Percentiles rank a stretch among this genome's conserved stretches.
Conservation (phyloP, 1,139 yeast genomes). For the Scheffersomyces stambukii region DNA sequence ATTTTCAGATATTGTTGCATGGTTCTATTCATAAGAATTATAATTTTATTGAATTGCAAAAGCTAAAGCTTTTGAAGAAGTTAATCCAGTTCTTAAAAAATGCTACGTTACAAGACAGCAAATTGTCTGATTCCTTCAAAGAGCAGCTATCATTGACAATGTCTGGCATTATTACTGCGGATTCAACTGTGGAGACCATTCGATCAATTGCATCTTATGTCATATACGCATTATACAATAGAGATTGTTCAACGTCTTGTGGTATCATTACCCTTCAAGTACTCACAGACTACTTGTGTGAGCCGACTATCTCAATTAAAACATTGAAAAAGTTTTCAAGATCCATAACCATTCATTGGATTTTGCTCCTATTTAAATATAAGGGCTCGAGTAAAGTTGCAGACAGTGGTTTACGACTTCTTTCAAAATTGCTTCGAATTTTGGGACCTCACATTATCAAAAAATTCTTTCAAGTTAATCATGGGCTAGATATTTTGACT, state of each 20-base stretch:
- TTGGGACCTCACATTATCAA: constrained; percentile 46
- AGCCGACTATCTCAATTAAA: constrained; percentile 28
- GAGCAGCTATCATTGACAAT: constrained; percentile 20
- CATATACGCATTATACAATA: constrained; percentile 31
- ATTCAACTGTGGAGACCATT: constrained; percentile 37
- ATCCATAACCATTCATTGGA: constrained; percentile 63
- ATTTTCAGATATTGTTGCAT: constrained; percentile 49
- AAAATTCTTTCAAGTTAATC: constrained; percentile 47
- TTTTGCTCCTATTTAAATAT: constrained; percentile 48
- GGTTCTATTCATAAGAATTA: constrained; percentile 46
- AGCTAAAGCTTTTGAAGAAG: constrained; percentile 50
- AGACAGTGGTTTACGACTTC: constrained; percentile 43
- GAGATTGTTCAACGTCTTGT: constrained; percentile 23
- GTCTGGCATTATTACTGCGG: constrained; percentile 21
- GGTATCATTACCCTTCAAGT: constrained; percentile 27
- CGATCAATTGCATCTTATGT: constrained; percentile 31
- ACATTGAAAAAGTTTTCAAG: constrained; percentile 47
- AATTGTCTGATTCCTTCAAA: constrained; percentile 11
- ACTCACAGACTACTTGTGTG: constrained; percentile 29
- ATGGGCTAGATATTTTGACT: constrained; percentile 53
- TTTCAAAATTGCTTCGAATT: constrained; percentile 45
- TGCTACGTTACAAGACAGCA: constrained; percentile 13
- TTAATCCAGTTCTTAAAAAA: constrained; percentile 49
- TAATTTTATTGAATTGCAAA: constrained; percentile 48
- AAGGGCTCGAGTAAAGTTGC: constrained; percentile 36